A percentile compares a stretch with the other conserved stretches of the same genome.
Evolutionary conservation across 108 stramenopile species (phyloP).

Genomic region (Hondaea fermentalgiana): DNA sequence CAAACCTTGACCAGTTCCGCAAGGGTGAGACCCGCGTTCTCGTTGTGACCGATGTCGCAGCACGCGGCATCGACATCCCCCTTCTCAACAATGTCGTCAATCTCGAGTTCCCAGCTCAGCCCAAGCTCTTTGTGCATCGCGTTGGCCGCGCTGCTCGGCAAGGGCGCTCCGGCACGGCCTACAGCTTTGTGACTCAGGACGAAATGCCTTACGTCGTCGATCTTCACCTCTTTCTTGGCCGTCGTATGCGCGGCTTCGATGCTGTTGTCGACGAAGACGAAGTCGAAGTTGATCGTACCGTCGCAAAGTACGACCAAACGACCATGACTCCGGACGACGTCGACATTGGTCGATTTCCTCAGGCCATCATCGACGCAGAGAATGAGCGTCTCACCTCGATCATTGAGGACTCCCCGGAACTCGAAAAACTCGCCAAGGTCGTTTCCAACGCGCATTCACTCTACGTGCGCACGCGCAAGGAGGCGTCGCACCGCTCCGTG

Average conservation of each 20-base stretch:
- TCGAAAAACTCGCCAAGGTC: conserved; percentile 19
- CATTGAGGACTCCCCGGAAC: conserved; percentile 39
- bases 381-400: conserved; percentile 78
- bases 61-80: conserved; percentile 93
- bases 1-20: conserved; percentile 75
- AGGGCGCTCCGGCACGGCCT: conserved; percentile 78
- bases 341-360: conserved; percentile 89
- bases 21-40: conserved; percentile 65
- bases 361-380: conserved; percentile 74
- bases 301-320: conserved; percentile 57
- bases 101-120: conserved; percentile 80
- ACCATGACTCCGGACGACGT: conserved; percentile 91
- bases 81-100: conserved; percentile 95
- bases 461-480: conserved; percentile 79
- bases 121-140: conserved; percentile 93
- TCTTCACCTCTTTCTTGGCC: conserved; percentile 82
- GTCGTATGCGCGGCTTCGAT: conserved; percentile 43
- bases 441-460: conserved; percentile 76
- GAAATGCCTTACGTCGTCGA: conserved; percentile 96
- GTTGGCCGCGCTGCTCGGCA: conserved; percentile 83
- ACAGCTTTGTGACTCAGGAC: conserved; percentile 84
- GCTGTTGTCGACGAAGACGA: conserved; percentile 24
- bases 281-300: background rate
- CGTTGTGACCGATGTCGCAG: conserved; percentile 95
- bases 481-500: conserved; percentile 43